These are phyloP conservation scores for Fusarium tricinctum DNA, from an alignment of 2,329 filamentous ascomycete genomes.

Conservation along the genomic window DNA sequence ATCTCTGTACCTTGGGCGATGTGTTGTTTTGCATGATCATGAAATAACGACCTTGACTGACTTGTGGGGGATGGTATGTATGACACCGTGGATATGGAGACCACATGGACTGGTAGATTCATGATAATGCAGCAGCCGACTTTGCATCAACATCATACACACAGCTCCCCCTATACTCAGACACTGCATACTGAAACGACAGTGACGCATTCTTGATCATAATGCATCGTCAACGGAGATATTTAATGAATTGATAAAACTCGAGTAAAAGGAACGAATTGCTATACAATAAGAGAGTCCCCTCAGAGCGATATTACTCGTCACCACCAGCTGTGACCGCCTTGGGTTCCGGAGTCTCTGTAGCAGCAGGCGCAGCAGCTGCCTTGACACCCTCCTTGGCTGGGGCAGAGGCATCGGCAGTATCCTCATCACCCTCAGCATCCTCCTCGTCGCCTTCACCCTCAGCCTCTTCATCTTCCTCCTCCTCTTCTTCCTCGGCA, in stretches of 20 bases:
- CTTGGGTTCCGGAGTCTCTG: conserved; percentile 50
- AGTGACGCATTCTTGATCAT: background rate
- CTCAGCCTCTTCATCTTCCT: conserved; percentile 53
- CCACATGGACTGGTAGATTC: background rate
- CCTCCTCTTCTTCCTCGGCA: conserved; percentile 54
- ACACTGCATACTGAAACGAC: background rate
- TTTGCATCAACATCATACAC: conserved; percentile 1
- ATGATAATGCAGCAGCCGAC: background rate
- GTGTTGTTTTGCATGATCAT: conserved; percentile 28
- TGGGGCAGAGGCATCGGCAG: conserved; percentile 39
- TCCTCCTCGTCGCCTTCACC: conserved; percentile 49
- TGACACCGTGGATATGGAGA: background rate
- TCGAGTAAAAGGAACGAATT: conserved; percentile 19
- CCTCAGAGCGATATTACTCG: conserved; percentile 36
- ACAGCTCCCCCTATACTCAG: conserved; percentile 7
- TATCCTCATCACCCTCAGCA: conserved; percentile 49
- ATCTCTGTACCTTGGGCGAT: conserved; percentile 29
- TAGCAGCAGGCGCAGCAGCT: conserved; percentile 41
- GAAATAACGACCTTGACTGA: conserved; percentile 14
- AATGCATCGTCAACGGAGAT: background rate
- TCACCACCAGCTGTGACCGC: conserved; percentile 51
- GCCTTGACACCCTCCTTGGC: conserved; percentile 45
- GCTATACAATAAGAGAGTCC: conserved; percentile 25
- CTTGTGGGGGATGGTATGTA: background rate
- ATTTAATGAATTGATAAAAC: background rate